A percentile compares a stretch with the other conserved stretches of the same genome.
Evolutionary conservation across 441 rosid genomes (phyloP).

Genomic region (Gossypium davidsonii): DNA sequence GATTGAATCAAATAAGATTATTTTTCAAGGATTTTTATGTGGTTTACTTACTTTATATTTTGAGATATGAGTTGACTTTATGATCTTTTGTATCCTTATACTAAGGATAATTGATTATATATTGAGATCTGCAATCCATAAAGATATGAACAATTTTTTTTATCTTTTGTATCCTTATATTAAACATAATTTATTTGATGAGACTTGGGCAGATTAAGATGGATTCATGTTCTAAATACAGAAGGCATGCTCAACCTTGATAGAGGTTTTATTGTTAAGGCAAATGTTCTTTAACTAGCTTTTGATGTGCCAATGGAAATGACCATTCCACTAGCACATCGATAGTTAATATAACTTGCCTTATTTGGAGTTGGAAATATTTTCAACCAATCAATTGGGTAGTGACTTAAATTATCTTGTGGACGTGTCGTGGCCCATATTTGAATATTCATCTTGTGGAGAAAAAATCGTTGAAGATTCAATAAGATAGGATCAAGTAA

Average conservation of each 20-base stretch:
- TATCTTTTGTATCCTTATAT: background rate
- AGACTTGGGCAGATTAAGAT: background rate
- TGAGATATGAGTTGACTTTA: background rate
- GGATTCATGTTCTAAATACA: background rate
- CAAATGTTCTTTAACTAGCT: too few species aligned
- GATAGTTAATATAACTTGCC: too few species aligned
- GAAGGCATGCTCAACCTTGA: background rate
- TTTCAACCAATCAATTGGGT: too few species aligned
- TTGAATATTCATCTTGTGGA: background rate
- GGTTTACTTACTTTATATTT: background rate
- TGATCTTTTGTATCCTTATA: background rate
- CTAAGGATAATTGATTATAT: too few species aligned
- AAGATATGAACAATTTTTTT: too few species aligned
- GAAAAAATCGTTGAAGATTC: background rate
- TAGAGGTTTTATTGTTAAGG: background rate
- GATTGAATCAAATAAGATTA: background rate
- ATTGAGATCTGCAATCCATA: too few species aligned
- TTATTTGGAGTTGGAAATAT: too few species aligned
- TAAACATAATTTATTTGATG: background rate
- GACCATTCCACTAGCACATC: too few species aligned
- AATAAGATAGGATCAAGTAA: background rate
- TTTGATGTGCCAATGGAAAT: too few species aligned
- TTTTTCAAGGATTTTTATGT: background rate
- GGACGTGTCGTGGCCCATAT: background rate
- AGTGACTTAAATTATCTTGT: background rate